A percentile compares a stretch with the other conserved stretches of the same genome.
phyloP scores from a whole-genome alignment of 23 red algal genomes.

The Gracilaria domingensis region DNA sequence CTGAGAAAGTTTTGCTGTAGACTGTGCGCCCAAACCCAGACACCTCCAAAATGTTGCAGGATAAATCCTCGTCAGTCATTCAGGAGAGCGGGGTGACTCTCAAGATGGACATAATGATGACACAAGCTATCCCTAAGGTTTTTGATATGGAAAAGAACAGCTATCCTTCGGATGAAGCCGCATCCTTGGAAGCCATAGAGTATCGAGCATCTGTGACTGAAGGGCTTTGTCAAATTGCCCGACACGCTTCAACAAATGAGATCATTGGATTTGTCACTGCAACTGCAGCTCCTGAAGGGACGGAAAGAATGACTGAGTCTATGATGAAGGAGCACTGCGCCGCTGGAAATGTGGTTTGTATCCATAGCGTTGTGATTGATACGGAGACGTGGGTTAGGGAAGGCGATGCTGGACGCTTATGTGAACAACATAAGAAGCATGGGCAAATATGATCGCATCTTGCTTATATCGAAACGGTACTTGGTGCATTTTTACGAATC shows the following conservation, averaged over 20 bases:
- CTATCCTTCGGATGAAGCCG: slow-evolving; percentile 36
- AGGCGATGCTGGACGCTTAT: slow-evolving; percentile 8
- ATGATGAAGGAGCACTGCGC: slow-evolving; percentile 24
- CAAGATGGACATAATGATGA: not conserved
- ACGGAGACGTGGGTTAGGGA: not conserved
- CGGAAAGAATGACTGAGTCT: not conserved
- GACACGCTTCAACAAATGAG: not conserved
- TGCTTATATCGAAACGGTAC: slow-evolving; percentile 25
- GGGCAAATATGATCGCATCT: not conserved
- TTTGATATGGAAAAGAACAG: slow-evolving; percentile 1
- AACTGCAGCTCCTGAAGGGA: not conserved
- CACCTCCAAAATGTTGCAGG: not conserved
- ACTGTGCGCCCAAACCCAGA: too few relatives aligned
- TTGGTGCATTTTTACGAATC: slow-evolving; percentile 18
- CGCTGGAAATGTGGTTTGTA: slow-evolving; percentile 2
- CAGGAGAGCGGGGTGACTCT: not conserved
- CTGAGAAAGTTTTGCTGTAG: too few relatives aligned
- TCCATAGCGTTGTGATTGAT: slow-evolving; percentile 38
- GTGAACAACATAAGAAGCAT: not conserved
- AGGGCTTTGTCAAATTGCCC: not conserved
- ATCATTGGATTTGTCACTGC: slow-evolving; percentile 23
- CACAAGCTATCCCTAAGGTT: not conserved
- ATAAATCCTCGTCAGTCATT: not conserved
- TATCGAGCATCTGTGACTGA: not conserved
- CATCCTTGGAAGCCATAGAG: not conserved